phyloP scores from a whole-genome alignment of 139 green algal species.

The Micractinium sp. region DNA sequence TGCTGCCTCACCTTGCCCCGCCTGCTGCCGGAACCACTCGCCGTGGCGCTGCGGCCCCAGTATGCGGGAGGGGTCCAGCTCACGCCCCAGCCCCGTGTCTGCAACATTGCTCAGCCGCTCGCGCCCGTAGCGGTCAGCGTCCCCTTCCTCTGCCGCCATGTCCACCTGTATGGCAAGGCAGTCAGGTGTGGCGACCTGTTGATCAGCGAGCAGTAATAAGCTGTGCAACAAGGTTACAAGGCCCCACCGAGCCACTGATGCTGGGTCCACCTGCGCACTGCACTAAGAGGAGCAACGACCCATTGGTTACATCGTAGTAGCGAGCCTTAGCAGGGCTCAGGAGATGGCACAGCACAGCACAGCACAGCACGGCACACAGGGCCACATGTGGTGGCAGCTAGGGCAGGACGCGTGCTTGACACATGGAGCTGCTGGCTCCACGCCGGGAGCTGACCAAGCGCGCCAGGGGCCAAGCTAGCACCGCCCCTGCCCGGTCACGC shows the following conservation, averaged over 20 bases:
- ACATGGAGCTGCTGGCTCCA: too few species aligned
- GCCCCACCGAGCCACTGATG: too few species aligned
- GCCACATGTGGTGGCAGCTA: too few species aligned
- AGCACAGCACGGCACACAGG: too few species aligned
- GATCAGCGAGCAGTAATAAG: background rate
- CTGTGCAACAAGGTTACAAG: background rate
- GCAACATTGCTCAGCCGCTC: constrained; percentile 48
- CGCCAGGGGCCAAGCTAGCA: background rate
- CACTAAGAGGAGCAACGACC: background rate
- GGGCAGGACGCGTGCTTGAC: too few species aligned
- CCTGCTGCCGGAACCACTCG: constrained; percentile 60
- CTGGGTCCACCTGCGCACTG: background rate
- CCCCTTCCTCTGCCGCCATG: background rate
- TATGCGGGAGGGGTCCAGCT: constrained; percentile 75
- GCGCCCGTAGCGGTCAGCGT: constrained; percentile 11
- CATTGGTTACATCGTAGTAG: too few species aligned
- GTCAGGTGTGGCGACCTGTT: background rate
- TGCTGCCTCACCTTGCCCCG: constrained; percentile 25
- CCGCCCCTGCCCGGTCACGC: background rate
- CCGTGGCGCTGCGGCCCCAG: constrained; percentile 69
- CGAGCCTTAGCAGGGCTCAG: too few species aligned
- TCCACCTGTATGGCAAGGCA: constrained; percentile 32
- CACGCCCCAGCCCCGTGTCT: constrained; percentile 32
- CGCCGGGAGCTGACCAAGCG: too few species aligned
- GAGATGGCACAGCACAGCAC: too few species aligned